phyloP scores from a whole-genome alignment of 352 stramenopile genomes.

The Aphanomyces astaci region DNA sequence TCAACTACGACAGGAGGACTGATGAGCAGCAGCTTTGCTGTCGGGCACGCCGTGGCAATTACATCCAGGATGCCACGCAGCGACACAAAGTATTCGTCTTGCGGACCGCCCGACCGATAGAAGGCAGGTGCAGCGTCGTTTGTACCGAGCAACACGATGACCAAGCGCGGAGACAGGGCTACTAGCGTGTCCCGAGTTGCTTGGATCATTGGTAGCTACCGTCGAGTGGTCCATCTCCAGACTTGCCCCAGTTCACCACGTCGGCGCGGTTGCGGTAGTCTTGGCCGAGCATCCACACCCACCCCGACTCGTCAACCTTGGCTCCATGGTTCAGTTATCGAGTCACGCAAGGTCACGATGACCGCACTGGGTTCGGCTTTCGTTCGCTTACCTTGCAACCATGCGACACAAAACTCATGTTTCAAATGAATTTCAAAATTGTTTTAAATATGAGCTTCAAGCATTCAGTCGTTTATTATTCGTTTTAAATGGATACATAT shows the following conservation, averaged over 20 bases:
- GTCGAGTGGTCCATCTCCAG: slow-evolving; percentile 56
- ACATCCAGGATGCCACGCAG: slow-evolving; percentile 16
- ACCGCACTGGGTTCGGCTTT: too few relatives aligned
- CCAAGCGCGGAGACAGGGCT: slow-evolving; percentile 26
- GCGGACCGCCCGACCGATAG: slow-evolving; percentile 32
- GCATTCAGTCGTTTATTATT: not conserved
- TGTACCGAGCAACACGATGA: slow-evolving; percentile 49
- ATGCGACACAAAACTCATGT: too few relatives aligned
- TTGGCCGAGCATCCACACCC: slow-evolving; percentile 33
- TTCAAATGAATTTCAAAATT: not conserved
- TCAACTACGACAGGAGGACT: slow-evolving; percentile 25
- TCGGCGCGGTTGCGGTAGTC: slow-evolving; percentile 39
- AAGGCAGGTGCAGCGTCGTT: slow-evolving; percentile 44
- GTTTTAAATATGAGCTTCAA: not conserved
- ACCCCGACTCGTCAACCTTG: slow-evolving; percentile 30
- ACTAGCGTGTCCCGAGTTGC: not conserved
- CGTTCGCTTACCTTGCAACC: too few relatives aligned
- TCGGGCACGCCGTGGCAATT: slow-evolving; percentile 22
- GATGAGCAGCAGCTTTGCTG: slow-evolving; percentile 24
- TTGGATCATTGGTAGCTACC: slow-evolving; percentile 25
- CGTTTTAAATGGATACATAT: too few relatives aligned
- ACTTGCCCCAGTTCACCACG: slow-evolving; percentile 39
- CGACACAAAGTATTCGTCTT: slow-evolving; percentile 39
- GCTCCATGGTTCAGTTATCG: slow-evolving; percentile 41
- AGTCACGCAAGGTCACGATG: slow-evolving; percentile 46